Evolutionary conservation across 2,329 filamentous ascomycete species (phyloP), one percentile per base, ranked within the genome.

Genomic region (Colletotrichum falcatum): DNA sequence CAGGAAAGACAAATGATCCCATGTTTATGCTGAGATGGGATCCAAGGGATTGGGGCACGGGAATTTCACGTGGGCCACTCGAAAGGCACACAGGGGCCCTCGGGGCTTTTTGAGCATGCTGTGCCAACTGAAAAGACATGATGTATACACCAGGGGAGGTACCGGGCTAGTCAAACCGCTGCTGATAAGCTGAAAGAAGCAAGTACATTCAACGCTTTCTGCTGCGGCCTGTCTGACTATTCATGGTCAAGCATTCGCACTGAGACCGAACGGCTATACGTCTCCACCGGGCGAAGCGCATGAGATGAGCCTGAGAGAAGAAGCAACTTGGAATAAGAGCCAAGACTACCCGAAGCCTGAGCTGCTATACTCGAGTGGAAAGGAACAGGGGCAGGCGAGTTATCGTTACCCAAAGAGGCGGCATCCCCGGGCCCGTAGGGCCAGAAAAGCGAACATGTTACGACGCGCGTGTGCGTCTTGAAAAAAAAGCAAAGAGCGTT

Each of bases 401-500:
- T 42, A 5, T 48, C 20, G 20, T 28, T 20, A 3, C 30, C n/a
- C 11, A 2, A 26, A 56, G 30, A 35, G 26, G 33, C 26, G 16
- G 42, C 28, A 42, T 20, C 20, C 9, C 11, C 42, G n/a, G n/a
- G 6, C 28, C 46, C 3, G 26, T n/a, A 30, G 35, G 55, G 12
- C 26, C 1, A 2, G n/a, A 9, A 65, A 61, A 61, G 39, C 18
- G 65, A 61, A 48, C 39, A 61, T 20, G 8, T 18, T 28, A 28
- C 23, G n/a, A 61, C n/a, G 8, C 33, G 18, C n/a, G 8, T 28
- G 18, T 37, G n/a, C 42, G 18, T 8, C 26, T 12, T 2, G 28
- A 37, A 65, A 65, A 66, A 62, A 65, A 66, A 62, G 58, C 16
- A 66, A 66, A 2, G 1, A 35, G 2, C n/a, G n/a, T n/a, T n/a